phyloP scores from a whole-genome alignment of 148 eudicot species.

The Gaultheria prostrata region DNA sequence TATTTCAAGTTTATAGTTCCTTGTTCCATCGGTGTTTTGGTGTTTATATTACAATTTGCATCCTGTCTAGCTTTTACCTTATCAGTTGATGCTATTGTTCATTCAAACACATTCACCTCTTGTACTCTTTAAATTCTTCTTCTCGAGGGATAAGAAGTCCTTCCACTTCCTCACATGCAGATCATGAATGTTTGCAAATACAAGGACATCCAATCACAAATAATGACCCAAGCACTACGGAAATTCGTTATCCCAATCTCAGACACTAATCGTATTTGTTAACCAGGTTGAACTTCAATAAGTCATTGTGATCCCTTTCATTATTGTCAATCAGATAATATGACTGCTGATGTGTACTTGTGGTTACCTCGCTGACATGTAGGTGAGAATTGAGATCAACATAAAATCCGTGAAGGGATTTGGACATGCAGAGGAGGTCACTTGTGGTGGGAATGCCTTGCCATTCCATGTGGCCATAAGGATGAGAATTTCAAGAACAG shows the following conservation, averaged over 20 bases:
- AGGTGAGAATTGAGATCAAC: slow-evolving; percentile 83
- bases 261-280: slow-evolving; percentile 73
- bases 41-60: neutral
- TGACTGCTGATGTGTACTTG: neutral
- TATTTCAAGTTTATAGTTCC: neutral
- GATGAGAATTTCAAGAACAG: slow-evolving; percentile 64
- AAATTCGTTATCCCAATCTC: slow-evolving; percentile 74
- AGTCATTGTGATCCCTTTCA: neutral
- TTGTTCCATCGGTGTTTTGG: no score
- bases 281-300: slow-evolving; percentile 85
- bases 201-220: slow-evolving; percentile 38
- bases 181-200: no score
- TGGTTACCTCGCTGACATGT: slow-evolving; percentile 17
- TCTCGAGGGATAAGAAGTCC: no score
- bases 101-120: neutral
- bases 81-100: neutral
- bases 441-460: slow-evolving; percentile 95
- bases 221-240: slow-evolving; percentile 86
- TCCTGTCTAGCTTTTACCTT: neutral
- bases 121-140: neutral
- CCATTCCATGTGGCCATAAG: slow-evolving; percentile 85
- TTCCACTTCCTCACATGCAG: no score
- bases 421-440: slow-evolving; percentile 50
- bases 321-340: neutral
- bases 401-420: slow-evolving; percentile 40